Percentiles rank a stretch among this genome's conserved stretches.
Conservation (phyloP, 345 rosid species). For the Syzygium aromaticum region DNA sequence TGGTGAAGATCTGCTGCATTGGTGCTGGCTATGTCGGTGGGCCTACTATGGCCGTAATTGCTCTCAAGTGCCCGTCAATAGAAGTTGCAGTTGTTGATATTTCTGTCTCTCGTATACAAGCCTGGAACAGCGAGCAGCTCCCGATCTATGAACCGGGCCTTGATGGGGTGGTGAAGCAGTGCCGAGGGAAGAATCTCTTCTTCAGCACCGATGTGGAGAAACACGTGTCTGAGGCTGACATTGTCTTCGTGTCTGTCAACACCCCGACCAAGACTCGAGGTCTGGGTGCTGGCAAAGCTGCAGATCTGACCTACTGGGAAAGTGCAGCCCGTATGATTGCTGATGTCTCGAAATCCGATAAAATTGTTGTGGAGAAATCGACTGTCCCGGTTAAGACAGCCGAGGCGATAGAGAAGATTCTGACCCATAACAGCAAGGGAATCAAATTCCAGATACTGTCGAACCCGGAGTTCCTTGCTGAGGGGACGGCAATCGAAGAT, state of each 20-base stretch:
- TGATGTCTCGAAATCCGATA: constrained; percentile 82
- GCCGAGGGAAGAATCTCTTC: constrained; percentile 86
- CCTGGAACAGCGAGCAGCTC: constrained; percentile 90
- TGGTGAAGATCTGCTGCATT: constrained; percentile 98
- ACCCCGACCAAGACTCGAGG: constrained; percentile 93
- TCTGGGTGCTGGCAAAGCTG: constrained; percentile 96
- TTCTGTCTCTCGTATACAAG: constrained; percentile 63
- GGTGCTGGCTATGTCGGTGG: constrained; percentile 99
- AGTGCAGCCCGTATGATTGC: constrained; percentile 97
- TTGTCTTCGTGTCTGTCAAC: constrained; percentile 89
- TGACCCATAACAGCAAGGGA: constrained; percentile 92
- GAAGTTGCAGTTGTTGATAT: constrained; percentile 91
- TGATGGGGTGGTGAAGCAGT: constrained; percentile 69
- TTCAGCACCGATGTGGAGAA: constrained; percentile 93
- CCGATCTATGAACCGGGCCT: constrained; percentile 98
- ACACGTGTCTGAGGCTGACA: constrained; percentile 77
- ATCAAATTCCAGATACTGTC: constrained; percentile 91
- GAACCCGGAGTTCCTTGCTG: constrained; percentile 96
- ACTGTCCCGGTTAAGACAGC: constrained; percentile 95
- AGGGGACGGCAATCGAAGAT: constrained; percentile 82
- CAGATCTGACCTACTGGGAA: constrained; percentile 96
- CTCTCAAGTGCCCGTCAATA: constrained; percentile 77
- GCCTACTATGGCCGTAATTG: constrained; percentile 95
- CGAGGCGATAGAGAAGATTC: constrained; percentile 87
- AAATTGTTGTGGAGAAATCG: constrained; percentile 95